Evolutionary conservation across 2,329 filamentous ascomycete genomes (phyloP), one percentile per base, ranked within the genome.

Genomic region (Rhynchosporium secalis): DNA sequence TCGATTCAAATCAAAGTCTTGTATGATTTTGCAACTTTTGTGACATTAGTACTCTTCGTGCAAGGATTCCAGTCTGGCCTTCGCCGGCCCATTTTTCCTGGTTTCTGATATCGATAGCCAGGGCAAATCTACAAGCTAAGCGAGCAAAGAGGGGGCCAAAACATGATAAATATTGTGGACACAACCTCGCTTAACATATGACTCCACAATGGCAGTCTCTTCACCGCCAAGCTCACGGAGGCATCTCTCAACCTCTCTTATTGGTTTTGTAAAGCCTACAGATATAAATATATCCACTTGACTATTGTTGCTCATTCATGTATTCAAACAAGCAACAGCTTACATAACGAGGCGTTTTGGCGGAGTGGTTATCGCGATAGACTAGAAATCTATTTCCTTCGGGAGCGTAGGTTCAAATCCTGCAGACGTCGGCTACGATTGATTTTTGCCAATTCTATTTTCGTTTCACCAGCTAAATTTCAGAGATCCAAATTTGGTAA

Each of bases 331-430:
- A 15, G 28, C 8, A 6, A 1, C 12, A 9, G 2, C 40, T 28
- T 33, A 31, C 40, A 45, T 8, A 56, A 4, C 6, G 31, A 33
- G 56, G 56, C 57, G 47, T 31, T 28, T 51, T 59, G 57, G 46
- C 57, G 47, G 57, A 59, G 57, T 59, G 57, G 57, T 59, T 59
- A 59, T 52, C 47, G 57, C 46, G 57, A 40, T 51, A 43, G 57
- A 59, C 57, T 59, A 58, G 56, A 58, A 58, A 58, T 58, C 56
- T 49, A 49, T 47, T 58, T 58, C 56, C n/a, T 49, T 58, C 56
- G 56, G 56, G 56, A 58, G 43, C 56, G 56, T 58, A 58, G 56
- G 56, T 58, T 58, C 56, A 58, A 48, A 48, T 58, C 43, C 56
- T 58, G 56, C 56, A 47, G 28, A 15, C 40, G 54, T 56, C 54